Evolutionary conservation across 495 filamentous ascomycete species (phyloP).

Genomic region (Talaromyces nanjingensis): DNA sequence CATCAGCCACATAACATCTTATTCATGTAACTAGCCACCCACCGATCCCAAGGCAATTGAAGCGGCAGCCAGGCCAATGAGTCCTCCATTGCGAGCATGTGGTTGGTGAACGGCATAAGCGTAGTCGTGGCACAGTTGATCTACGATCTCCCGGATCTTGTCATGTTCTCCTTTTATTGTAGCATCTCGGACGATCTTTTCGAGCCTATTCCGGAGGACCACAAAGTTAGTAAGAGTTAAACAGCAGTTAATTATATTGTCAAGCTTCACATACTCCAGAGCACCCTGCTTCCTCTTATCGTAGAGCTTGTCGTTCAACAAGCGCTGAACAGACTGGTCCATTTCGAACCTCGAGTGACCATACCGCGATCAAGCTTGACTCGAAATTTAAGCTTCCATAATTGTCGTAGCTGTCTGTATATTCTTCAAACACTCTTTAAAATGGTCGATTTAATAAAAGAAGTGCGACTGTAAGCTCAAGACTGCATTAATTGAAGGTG

Average conservation of each 20-base stretch:
- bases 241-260: neutral
- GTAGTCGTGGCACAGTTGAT: conserved; percentile 95
- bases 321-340: conserved; percentile 82
- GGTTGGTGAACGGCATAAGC: conserved; percentile 97
- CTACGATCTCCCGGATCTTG: conserved; percentile 74
- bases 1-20: neutral
- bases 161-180: conserved; percentile 69
- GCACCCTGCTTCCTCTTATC: conserved; percentile 95
- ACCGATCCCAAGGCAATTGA: conserved; percentile 93
- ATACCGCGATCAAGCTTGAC: neutral
- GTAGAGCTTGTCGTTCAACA: conserved; percentile 96
- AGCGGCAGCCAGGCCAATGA: conserved; percentile 94
- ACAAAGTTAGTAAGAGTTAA: conserved; percentile 6
- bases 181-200: conserved; percentile 83
- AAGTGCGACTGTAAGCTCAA: neutral
- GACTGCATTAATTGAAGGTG: neutral
- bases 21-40: conserved; percentile 27
- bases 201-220: conserved; percentile 53
- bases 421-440: neutral
- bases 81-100: conserved; percentile 90
- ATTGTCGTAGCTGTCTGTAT: neutral
- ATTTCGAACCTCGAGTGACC: conserved; percentile 37
- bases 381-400: neutral
- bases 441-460: neutral
- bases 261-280: conserved; percentile 67